Evolutionary conservation across 805 yeast species (phyloP).

Genomic region (Candida verbasci): DNA sequence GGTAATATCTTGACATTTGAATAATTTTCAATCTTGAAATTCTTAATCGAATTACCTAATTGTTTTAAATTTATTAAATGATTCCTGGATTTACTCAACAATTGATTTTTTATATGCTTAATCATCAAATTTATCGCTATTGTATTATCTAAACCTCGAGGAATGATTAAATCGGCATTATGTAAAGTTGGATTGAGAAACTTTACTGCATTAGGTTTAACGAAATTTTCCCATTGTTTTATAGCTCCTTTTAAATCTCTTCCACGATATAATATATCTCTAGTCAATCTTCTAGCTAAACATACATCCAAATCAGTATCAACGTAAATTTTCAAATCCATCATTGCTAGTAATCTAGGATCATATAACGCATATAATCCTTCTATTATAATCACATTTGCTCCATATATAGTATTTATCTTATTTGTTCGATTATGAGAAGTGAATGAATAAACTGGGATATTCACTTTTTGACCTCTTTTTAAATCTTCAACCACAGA

Average conservation of each 20-base stretch:
- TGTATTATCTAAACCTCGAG: slow-evolving; percentile 79
- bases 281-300: slow-evolving; percentile 76
- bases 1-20: slow-evolving; percentile 36
- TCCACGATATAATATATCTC: slow-evolving; percentile 85
- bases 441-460: slow-evolving; percentile 55
- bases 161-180: slow-evolving; percentile 83
- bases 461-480: slow-evolving; percentile 50
- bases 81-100: slow-evolving; percentile 55
- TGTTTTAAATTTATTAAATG: slow-evolving; percentile 63
- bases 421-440: slow-evolving; percentile 66
- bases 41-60: slow-evolving; percentile 44
- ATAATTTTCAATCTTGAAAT: slow-evolving; percentile 21
- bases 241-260: slow-evolving; percentile 79
- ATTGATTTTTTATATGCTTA: slow-evolving; percentile 71
- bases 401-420: slow-evolving; percentile 80
- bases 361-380: slow-evolving; percentile 85
- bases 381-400: slow-evolving; percentile 87
- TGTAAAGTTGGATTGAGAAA: slow-evolving; percentile 72
- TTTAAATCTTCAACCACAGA: slow-evolving; percentile 63
- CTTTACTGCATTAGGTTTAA: slow-evolving; percentile 85
- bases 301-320: slow-evolving; percentile 94
- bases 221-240: slow-evolving; percentile 85
- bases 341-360: slow-evolving; percentile 59
- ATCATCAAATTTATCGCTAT: slow-evolving; percentile 79
- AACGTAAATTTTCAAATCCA: slow-evolving; percentile 86